Percentiles rank a stretch among this genome's conserved stretches.
These are phyloP conservation scores for Aspergillus sparsus DNA, from an alignment of 495 filamentous ascomycete genomes.

Conservation along the genomic window DNA sequence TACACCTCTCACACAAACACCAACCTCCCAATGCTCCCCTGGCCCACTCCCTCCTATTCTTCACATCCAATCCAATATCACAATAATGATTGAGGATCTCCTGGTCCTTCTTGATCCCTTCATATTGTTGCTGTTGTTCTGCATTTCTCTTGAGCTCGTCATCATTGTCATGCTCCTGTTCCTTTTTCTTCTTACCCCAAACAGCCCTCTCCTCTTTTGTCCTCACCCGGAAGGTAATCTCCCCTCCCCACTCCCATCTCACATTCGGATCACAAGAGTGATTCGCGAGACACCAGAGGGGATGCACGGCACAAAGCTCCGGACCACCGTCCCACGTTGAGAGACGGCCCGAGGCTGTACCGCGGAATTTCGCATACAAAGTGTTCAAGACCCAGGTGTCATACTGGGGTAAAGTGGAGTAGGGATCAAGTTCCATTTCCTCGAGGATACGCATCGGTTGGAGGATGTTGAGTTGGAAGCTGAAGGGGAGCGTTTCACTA, in stretches of 20 bases:
- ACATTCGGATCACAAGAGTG: slow-evolving; percentile 95
- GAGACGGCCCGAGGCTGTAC: slow-evolving; percentile 82
- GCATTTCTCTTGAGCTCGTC: slow-evolving; percentile 16
- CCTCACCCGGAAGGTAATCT: slow-evolving; percentile 66
- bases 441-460: slow-evolving; percentile 81
- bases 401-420: slow-evolving; percentile 60
- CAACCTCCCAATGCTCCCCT: slow-evolving; percentile 77
- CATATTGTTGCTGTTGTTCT: slow-evolving; percentile 6
- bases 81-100: slow-evolving; percentile 95
- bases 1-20: slow-evolving; percentile 81
- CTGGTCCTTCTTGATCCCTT: slow-evolving; percentile 70
- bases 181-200: slow-evolving; percentile 40
- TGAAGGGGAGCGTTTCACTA: slow-evolving; percentile 70
- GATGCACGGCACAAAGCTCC: slow-evolving; percentile 77
- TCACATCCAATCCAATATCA: slow-evolving; percentile 75
- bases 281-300: slow-evolving; percentile 79
- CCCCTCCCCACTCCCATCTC: slow-evolving; percentile 87
- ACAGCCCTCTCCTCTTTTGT: slow-evolving; percentile 43
- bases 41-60: slow-evolving; percentile 85
- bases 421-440: slow-evolving; percentile 89
- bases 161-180: background rate
- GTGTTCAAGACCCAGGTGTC: slow-evolving; percentile 96
- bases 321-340: slow-evolving; percentile 70
- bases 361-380: slow-evolving; percentile 88
- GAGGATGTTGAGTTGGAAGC: slow-evolving; percentile 81